phyloP scores from a whole-genome alignment of 208 protist genomes.

The Porcisia deanei region DNA sequence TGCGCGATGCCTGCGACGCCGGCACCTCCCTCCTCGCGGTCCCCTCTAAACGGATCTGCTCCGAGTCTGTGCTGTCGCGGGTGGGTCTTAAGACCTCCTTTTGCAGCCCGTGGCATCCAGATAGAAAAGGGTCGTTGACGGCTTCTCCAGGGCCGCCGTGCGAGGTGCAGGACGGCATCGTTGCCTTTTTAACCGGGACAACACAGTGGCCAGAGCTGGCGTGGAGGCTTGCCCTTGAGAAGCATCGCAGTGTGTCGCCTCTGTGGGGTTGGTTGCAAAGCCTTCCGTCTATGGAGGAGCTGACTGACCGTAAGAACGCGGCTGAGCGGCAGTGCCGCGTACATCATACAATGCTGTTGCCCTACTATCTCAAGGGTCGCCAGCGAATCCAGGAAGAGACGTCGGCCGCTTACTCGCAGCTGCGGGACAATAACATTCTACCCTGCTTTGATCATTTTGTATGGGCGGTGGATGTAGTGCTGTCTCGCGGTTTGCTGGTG shows the following conservation, averaged over 20 bases:
- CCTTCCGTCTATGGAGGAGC: constrained; percentile 45
- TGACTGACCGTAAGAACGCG: constrained; percentile 37
- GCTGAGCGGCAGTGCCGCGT: constrained; percentile 59
- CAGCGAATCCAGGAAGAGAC: constrained; percentile 52
- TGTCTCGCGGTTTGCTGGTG: constrained; percentile 59
- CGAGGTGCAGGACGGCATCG: constrained; percentile 32
- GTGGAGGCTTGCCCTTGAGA: constrained; percentile 81
- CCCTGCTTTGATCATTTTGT: constrained; percentile 44
- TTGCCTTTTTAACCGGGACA: constrained; percentile 55
- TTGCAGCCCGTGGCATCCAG: constrained; percentile 2
- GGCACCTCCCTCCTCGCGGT: constrained; percentile 81
- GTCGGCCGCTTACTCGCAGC: constrained; percentile 35
- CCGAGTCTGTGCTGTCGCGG: constrained; percentile 46
- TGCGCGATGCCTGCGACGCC: constrained; percentile 81
- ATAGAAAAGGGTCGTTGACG: not conserved
- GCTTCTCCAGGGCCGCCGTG: not conserved
- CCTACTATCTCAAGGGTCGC: constrained; percentile 47
- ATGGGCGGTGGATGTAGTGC: constrained; percentile 65
- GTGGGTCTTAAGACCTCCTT: constrained; percentile 42
- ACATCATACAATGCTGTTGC: constrained; percentile 59
- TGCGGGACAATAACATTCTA: constrained; percentile 47
- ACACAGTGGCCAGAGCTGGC: constrained; percentile 70
- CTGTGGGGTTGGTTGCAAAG: constrained; percentile 87
- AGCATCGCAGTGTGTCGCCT: constrained; percentile 68
- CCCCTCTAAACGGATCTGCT: constrained; percentile 58